Evolutionary conservation across 1,284 basidiomycete species (phyloP), one percentile per base, ranked within the genome.

Genomic region (Laetiporus sulphureus): DNA sequence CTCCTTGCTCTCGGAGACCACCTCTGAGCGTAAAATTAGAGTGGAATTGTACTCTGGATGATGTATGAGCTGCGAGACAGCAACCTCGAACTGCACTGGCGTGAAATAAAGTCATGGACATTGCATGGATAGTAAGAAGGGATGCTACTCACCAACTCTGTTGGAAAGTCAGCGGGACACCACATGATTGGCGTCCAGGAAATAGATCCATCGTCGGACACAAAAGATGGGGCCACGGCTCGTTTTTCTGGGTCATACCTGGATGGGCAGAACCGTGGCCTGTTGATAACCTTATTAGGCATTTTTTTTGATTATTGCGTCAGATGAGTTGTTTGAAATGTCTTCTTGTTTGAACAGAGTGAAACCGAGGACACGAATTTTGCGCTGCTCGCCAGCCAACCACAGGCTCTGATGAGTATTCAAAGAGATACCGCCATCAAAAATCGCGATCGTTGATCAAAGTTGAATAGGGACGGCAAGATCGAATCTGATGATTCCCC

Each of bases 1-100:
- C 2, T 58, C 47, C 6, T 55, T 57, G 3, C 62, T 60, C 40
- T 85, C 75, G 3, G 60, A 55, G 7, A 89, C 27, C 1, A 72
- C 69, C 34, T 91, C 83, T 0, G 87, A 83, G 1, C 88, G 77
- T 12, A 91, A 62, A 40, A 91, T 91, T 23, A 90, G 71, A 0
- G 86, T 85, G 0, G 84, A 87, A 55, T 89, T 90, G 60, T 87
- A 86, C 55, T 91, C 87, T 7, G 87, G 88, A 53, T 90, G 86
- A 36, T 82, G 72, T 3, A 90, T 66, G 22, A 90, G 65, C 52
- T 85, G 81, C 10, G 68, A 71, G 21, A 79, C 57, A 0, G 81
- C 84, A 2, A 58, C 55, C 50, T 79, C 74, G 52, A 89, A 89
- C 86, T 89, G 45, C 4, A 30, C 32, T n/a, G 20, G 6, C 24